A percentile compares a stretch with the other conserved stretches of the same genome.
These are phyloP conservation scores for Fusarium mundagurra DNA, from an alignment of 2,329 filamentous ascomycete species.

Conservation along the genomic window DNA sequence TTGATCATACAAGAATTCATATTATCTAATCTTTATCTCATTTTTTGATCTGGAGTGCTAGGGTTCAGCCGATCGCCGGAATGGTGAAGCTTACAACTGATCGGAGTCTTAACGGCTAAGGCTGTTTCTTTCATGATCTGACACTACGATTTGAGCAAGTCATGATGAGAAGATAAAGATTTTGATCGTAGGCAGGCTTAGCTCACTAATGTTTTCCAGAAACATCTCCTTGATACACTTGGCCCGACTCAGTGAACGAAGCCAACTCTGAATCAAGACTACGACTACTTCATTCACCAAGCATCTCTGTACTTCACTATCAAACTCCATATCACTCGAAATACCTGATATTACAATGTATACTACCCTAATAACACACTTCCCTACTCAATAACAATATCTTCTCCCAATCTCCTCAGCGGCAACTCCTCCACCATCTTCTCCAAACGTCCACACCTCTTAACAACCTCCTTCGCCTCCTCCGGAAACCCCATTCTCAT, in stretches of 20 bases:
- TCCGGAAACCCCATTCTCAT: conserved; percentile 49
- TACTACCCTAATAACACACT: not conserved
- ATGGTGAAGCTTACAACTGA: too few species aligned
- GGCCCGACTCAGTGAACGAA: not conserved
- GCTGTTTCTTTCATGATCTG: not conserved
- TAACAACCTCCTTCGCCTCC: conserved; percentile 47
- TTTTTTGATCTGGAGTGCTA: accelerated
- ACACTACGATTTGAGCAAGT: not conserved
- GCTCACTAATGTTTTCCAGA: accelerated
- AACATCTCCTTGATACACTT: not conserved
- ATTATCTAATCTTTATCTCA: not conserved
- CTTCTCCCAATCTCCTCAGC: conserved; percentile 46
- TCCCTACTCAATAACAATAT: conserved; percentile 47
- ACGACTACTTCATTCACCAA: not conserved
- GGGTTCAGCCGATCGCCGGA: not conserved
- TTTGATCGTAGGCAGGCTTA: too few species aligned
- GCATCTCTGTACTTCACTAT: too few species aligned
- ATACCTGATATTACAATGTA: conserved; percentile 25
- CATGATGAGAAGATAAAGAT: too few species aligned
- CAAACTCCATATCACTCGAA: not conserved
- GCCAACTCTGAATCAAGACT: not conserved
- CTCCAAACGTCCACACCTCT: conserved; percentile 45
- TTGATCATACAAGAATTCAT: not conserved
- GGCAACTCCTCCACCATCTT: conserved; percentile 47
- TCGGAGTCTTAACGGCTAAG: too few species aligned